A percentile compares a stretch with the other conserved stretches of the same genome.
Evolutionary conservation across 371 early-diverging fungal species (phyloP).

Genomic region (Dipsacomyces acuminosporus): DNA sequence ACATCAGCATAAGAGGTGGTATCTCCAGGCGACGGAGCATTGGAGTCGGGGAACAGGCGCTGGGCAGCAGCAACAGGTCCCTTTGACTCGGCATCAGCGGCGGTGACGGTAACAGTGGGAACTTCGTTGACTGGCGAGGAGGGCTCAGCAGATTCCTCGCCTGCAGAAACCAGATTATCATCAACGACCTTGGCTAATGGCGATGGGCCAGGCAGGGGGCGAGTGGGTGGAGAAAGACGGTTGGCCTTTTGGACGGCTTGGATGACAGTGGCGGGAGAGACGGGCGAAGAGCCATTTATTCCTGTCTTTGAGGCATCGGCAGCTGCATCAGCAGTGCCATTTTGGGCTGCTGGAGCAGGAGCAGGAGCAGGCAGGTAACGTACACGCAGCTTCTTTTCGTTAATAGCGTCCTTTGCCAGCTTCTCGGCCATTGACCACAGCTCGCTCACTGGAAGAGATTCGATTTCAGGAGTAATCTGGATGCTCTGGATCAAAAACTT

Average conservation of each 20-base stretch:
- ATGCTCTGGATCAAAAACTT: slow-evolving; percentile 92
- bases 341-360: not conserved
- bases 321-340: no score
- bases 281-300: no score
- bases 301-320: no score
- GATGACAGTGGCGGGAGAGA: slow-evolving; percentile 1
- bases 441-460: slow-evolving; percentile 46
- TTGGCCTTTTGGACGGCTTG: not conserved
- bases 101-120: not conserved
- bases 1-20: slow-evolving; percentile 16
- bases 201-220: slow-evolving; percentile 36
- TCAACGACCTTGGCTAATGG: slow-evolving; percentile 29
- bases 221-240: slow-evolving; percentile 16
- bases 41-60: slow-evolving; percentile 23
- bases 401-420: slow-evolving; percentile 39
- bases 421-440: slow-evolving; percentile 48
- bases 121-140: not conserved
- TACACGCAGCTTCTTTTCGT: slow-evolving; percentile 49
- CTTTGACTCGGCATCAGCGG: not conserved
- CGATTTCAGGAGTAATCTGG: slow-evolving; percentile 54
- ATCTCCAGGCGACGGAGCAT: slow-evolving; percentile 21
- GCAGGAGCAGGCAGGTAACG: slow-evolving; percentile 21
- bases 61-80: not conserved
- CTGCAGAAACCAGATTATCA: slow-evolving; percentile 5
- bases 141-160: not conserved